Percentiles rank a stretch among this genome's conserved stretches.
These are phyloP conservation scores for Trichosporon sp. DNA, from an alignment of 1,284 basidiomycete genomes.

Conservation along the genomic window DNA sequence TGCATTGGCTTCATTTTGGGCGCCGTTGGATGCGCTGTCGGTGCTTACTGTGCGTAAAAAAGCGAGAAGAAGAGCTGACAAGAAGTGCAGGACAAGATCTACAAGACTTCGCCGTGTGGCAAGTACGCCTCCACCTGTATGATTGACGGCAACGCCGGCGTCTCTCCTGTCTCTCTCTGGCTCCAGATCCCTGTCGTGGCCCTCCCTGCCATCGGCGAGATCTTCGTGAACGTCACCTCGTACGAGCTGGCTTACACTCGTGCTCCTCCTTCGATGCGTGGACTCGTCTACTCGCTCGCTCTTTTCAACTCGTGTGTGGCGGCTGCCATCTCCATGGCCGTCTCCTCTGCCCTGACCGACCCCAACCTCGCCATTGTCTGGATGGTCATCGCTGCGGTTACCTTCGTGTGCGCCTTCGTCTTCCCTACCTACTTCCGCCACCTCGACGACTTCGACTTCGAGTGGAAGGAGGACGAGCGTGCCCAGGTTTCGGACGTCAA, in stretches of 20 bases:
- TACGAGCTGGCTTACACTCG: slow-evolving; percentile 61
- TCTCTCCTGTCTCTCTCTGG: slow-evolving; percentile 49
- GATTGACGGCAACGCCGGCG: slow-evolving; percentile 26
- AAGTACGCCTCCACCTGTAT: slow-evolving; percentile 53
- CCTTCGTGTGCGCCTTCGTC: slow-evolving; percentile 40
- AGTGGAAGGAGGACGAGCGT: slow-evolving; percentile 26
- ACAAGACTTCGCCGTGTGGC: slow-evolving; percentile 58
- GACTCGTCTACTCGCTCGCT: slow-evolving; percentile 54
- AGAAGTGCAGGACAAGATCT: slow-evolving; percentile 57
- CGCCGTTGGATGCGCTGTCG: slow-evolving; percentile 14
- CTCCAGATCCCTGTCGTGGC: slow-evolving; percentile 57
- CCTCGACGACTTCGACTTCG: slow-evolving; percentile 46
- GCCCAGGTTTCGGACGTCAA: neutral
- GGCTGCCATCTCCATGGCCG: slow-evolving; percentile 55
- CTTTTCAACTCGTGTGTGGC: slow-evolving; percentile 59
- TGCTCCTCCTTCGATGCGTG: slow-evolving; percentile 57
- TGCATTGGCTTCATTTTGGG: slow-evolving; percentile 51
- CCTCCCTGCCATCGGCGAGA: slow-evolving; percentile 59
- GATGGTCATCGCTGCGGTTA: slow-evolving; percentile 53
- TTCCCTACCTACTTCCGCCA: slow-evolving; percentile 35
- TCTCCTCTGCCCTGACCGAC: slow-evolving; percentile 49
- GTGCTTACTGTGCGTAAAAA: slow-evolving; percentile 41
- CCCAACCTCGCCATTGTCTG: slow-evolving; percentile 59
- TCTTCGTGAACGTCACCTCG: slow-evolving; percentile 60
- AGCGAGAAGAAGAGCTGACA: too few relatives aligned